Evolutionary conservation across 1,284 basidiomycete genomes (phyloP).

Genomic region (Rhodotorula sp.): DNA sequence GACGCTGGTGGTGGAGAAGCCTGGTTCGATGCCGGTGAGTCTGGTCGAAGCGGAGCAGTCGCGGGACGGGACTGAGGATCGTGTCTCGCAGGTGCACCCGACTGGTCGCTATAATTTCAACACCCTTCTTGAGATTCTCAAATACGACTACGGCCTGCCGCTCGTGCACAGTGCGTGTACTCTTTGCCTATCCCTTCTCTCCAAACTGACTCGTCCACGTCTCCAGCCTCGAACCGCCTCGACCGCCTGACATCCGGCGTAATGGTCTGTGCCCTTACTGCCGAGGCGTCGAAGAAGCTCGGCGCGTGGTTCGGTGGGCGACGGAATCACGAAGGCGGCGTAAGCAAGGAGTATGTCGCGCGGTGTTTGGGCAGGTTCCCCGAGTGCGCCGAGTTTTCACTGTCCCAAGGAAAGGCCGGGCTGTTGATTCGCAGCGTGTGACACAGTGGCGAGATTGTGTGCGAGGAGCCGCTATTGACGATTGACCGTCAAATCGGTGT

Average conservation of each 20-base stretch:
- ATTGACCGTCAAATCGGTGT: slow-evolving; percentile 64
- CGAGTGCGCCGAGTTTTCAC: slow-evolving; percentile 55
- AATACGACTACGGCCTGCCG: slow-evolving; percentile 75
- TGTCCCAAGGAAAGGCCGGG: neutral
- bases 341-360: slow-evolving; percentile 89
- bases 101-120: slow-evolving; percentile 84
- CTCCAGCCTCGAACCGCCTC: slow-evolving; percentile 82
- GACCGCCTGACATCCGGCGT: slow-evolving; percentile 93
- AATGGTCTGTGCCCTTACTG: slow-evolving; percentile 86
- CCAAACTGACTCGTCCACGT: neutral
- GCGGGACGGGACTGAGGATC: slow-evolving; percentile 46
- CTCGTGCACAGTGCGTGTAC: slow-evolving; percentile 73
- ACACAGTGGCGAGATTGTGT: slow-evolving; percentile 68
- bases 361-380: slow-evolving; percentile 80
- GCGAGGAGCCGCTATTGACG: slow-evolving; percentile 83
- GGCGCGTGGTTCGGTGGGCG: slow-evolving; percentile 68
- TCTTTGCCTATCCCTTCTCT: neutral
- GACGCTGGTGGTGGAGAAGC: slow-evolving; percentile 84
- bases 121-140: slow-evolving; percentile 81
- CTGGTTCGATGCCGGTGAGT: slow-evolving; percentile 68
- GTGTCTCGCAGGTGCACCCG: slow-evolving; percentile 56
- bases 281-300: slow-evolving; percentile 67
- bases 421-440: slow-evolving; percentile 3
- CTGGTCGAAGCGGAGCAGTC: neutral
- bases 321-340: slow-evolving; percentile 60